Evolutionary conservation across 257 asterid genomes (phyloP), one percentile per base, ranked within the genome.

Genomic region (Gardenia jasminoides): DNA sequence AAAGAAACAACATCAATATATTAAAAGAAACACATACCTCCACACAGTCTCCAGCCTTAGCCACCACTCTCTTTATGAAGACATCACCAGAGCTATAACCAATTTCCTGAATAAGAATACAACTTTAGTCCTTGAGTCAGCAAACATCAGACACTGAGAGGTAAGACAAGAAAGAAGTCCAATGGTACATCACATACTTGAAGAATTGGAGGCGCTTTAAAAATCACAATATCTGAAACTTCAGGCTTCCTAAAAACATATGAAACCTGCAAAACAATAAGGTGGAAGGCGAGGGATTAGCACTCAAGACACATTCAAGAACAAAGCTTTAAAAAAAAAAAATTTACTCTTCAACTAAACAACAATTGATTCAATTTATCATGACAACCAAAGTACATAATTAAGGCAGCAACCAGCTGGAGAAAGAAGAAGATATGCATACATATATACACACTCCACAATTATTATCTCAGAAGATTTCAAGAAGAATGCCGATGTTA

Each of bases 1-100:
- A 41, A 30, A 59, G 28, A 46, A 61, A 76, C 8, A 80, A 47
- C 41, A 6, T n/a, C 43, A 1, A 30, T 44, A 30, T 30, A 68
- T 10, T 6, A 70, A 6, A 47, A 48, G 20, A 67, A 26, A 36
- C 76, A 78, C 91, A 81, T 86, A 94, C 98, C 79, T 90, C 95
- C 70, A 94, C 97, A 59, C 62, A 87, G 87, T 96, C 98, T 65
- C 99, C 99, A 78, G 97, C 97, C 82, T 82, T 90, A 0, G 98
- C 99, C 33, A 96, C 99, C 73, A 96, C 79, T 86, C 99, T 89
- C 86, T 96, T 96, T 80, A 96, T 96, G 77, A 96, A 89, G 80
- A 92, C 93, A 72, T 93, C 97, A 10, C 91, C 84, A 36, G 96
- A 83, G 75, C 86, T 88, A 81, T 72, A 96, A 77, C 99, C 98